These are phyloP conservation scores for Hymenoscyphus albidus DNA, from an alignment of 2,329 filamentous ascomycete genomes.

Conservation along the genomic window DNA sequence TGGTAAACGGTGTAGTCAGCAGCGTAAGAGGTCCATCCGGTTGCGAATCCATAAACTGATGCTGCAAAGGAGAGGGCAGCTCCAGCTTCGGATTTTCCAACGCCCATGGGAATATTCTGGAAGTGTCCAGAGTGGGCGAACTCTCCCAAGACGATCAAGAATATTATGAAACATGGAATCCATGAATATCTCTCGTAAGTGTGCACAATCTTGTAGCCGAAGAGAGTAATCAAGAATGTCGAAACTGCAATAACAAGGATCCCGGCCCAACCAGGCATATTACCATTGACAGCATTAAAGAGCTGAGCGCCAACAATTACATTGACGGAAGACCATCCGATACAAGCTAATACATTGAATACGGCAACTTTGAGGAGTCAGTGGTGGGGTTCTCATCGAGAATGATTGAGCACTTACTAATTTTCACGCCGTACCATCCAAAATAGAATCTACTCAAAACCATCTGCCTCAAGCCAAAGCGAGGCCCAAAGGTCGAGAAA, in stretches of 20 bases:
- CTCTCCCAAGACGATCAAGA: conserved; percentile 65
- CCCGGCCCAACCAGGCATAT: conserved; percentile 68
- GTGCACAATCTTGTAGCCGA: conserved; percentile 74
- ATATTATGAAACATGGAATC: conserved; percentile 70
- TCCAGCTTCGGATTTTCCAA: conserved; percentile 57
- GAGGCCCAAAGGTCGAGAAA: conserved; percentile 73
- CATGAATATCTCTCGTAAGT: conserved; percentile 71
- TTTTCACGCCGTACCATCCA: conserved; percentile 65
- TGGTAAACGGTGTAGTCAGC: conserved; percentile 82
- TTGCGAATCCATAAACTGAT: conserved; percentile 64
- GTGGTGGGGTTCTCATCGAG: not conserved
- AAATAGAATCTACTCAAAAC: conserved; percentile 76
- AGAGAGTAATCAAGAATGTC: conserved; percentile 67
- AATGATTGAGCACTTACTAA: conserved; percentile 46
- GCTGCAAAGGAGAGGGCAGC: conserved; percentile 61
- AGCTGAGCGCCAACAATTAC: conserved; percentile 77
- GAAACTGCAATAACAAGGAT: conserved; percentile 68
- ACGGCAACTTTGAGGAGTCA: conserved; percentile 50
- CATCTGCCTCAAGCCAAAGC: conserved; percentile 74
- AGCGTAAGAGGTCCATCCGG: conserved; percentile 71
- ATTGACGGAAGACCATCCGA: conserved; percentile 76
- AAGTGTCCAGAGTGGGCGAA: conserved; percentile 67
- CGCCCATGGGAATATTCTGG: conserved; percentile 53
- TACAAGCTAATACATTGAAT: conserved; percentile 66
- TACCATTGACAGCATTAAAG: conserved; percentile 66